A percentile compares a stretch with the other conserved stretches of the same genome.
Evolutionary conservation across 345 rosid genomes (phyloP).

Genomic region (Bruguiera parviflora): DNA sequence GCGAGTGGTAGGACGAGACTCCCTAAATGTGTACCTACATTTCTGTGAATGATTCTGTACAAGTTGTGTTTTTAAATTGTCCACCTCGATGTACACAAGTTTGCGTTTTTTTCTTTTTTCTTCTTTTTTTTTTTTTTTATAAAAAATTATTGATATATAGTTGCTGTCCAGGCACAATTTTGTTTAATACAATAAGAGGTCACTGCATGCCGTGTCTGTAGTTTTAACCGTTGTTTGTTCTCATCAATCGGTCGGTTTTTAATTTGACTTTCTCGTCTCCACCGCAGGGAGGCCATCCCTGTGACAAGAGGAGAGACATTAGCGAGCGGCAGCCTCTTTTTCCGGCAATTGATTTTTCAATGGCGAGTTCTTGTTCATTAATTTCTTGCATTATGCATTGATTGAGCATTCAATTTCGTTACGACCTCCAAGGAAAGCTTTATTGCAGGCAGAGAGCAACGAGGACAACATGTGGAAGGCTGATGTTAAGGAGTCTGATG

Average conservation of each 20-base stretch:
- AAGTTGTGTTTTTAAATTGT: too few species aligned
- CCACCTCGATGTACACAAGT: too few species aligned
- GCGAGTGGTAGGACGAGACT: conserved; percentile 44
- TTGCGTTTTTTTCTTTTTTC: too few species aligned
- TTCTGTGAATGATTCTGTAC: too few species aligned
- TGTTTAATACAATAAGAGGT: too few species aligned
- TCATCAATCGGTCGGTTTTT: not conserved
- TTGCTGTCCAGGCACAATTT: too few species aligned
- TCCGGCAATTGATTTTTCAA: conserved; percentile 64
- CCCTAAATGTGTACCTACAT: too few species aligned
- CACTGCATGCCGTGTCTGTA: too few species aligned
- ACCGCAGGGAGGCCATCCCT: conserved; percentile 70
- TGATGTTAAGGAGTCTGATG: conserved; percentile 42
- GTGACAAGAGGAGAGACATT: conserved; percentile 64
- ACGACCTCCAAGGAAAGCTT: not conserved
- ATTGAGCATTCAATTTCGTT: not conserved
- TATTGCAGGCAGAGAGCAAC: conserved; percentile 57
- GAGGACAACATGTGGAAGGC: conserved; percentile 62
- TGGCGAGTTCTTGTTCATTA: conserved; percentile 36
- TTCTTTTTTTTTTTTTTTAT: too few species aligned
- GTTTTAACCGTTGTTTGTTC: not conserved
- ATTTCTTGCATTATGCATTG: not conserved
- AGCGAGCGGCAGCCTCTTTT: conserved; percentile 48
- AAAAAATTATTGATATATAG: too few species aligned
- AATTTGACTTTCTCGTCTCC: not conserved